Evolutionary conservation across 306 rosid species (phyloP), one percentile per base, ranked within the genome.

Genomic region (Dalbergia cultrata): DNA sequence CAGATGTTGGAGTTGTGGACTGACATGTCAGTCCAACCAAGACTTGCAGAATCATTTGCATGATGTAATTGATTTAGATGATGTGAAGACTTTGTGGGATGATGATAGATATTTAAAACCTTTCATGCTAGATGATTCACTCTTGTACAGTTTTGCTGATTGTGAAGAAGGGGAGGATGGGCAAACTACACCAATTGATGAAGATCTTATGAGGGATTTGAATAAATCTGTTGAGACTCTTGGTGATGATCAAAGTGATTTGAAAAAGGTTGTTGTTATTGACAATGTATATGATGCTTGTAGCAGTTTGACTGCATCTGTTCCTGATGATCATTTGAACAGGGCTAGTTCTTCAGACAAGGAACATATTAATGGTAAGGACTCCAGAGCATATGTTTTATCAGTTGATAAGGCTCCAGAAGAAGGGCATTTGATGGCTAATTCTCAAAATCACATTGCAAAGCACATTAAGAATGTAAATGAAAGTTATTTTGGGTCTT

Each of bases 1-100:
- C 72, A 90, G 65, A 77, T 93, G 98, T 85, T 95, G 99, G 99
- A 89, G 83, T 75, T 95, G 97, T 41, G 94, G 94, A 63, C 73
- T 86, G 54, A 71, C 70, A n/a, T 89, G 83, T 37, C 80, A 74
- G 39, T 89, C 94, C 79, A 85, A 79, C 62, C 80, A 80, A 63
- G 92, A 88, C 53, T 83, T 91, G 37, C 93, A 50, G 83, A 83
- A 86, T 80, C 98, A 95, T 90, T 84, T 89, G 76, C 99, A 95
- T 70, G 86, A 89, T 78, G 72, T 82, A 18, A 19, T 37, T 10
- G 67, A 80, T 73, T 76, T 89, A 26, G 77, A 77, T 67, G 89
- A 70, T 63, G 67, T 90, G 41, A 85, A 84, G 85, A 76, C 79
- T 82, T 71, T 35, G 14, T 92, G 96, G 98, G 82, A 88, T 37